Conservation (phyloP, 2,329 filamentous ascomycete genomes). For the Exophiala sp. region DNA sequence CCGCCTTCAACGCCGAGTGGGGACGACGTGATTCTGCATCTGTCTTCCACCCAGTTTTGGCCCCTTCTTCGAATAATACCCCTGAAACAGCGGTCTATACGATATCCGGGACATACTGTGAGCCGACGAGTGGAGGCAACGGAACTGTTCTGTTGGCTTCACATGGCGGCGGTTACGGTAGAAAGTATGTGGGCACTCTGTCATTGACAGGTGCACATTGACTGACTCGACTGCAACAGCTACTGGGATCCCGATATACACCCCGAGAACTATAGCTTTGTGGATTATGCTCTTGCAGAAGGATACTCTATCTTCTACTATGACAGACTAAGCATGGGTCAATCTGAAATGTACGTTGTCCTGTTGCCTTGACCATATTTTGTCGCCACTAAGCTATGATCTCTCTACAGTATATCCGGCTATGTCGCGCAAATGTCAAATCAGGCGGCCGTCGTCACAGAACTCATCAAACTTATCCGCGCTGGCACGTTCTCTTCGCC, state of each 20-base stretch:
- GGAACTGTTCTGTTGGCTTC: constrained; percentile 8
- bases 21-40: constrained; percentile 1
- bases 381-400: too few relatives aligned
- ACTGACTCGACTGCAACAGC: background rate
- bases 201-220: background rate
- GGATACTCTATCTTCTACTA: constrained; percentile 11
- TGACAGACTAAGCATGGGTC: constrained; percentile 1
- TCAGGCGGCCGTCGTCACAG: background rate
- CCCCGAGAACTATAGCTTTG: constrained; percentile 9
- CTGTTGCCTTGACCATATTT: too few relatives aligned
- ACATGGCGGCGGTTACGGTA: constrained; percentile 4
- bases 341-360: background rate
- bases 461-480: constrained; percentile 1
- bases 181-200: background rate
- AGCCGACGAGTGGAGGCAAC: background rate
- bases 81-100: constrained; percentile 3
- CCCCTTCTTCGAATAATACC: background rate
- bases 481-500: background rate
- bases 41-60: background rate
- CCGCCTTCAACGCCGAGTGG: background rate
- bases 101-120: constrained; percentile 7
- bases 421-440: background rate
- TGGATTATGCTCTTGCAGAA: constrained; percentile 4
- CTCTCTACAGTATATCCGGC: background rate
- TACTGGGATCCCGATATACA: constrained; percentile 7